These are phyloP conservation scores for Cyphellophora europaea DNA, from an alignment of 2,329 filamentous ascomycete species.

Conservation along the genomic window DNA sequence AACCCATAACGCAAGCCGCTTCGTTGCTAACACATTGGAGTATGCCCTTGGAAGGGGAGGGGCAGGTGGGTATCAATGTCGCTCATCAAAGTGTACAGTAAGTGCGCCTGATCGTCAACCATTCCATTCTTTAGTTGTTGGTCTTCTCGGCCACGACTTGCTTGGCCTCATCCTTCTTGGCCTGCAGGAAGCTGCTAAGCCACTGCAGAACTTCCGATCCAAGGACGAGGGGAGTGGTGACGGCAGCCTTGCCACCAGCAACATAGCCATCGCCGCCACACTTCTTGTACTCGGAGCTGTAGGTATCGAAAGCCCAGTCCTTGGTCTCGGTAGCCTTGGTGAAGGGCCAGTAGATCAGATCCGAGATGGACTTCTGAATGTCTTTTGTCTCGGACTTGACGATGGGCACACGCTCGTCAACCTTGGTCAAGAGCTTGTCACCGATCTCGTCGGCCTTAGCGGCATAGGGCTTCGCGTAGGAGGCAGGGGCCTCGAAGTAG, in stretches of 20 bases:
- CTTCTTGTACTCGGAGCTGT: slow-evolving; percentile 36
- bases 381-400: slow-evolving; percentile 68
- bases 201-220: slow-evolving; percentile 55
- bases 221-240: slow-evolving; percentile 59
- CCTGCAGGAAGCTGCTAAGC: slow-evolving; percentile 49
- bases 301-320: slow-evolving; percentile 33
- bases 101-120: background rate
- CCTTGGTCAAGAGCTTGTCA: slow-evolving; percentile 57
- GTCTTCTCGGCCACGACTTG: slow-evolving; percentile 26
- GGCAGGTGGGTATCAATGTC: slow-evolving; percentile 1
- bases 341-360: slow-evolving; percentile 52
- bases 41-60: no score
- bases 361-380: slow-evolving; percentile 55
- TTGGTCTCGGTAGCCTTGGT: slow-evolving; percentile 52
- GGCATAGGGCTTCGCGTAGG: slow-evolving; percentile 76
- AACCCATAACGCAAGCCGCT: no score
- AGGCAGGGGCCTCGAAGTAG: slow-evolving; percentile 69
- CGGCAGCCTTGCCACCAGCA: slow-evolving; percentile 59
- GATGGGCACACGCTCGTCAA: slow-evolving; percentile 63
- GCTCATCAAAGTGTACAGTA: background rate
- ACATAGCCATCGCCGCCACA: slow-evolving; percentile 49
- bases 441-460: slow-evolving; percentile 70
- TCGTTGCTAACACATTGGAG: no score
- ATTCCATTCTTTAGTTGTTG: slow-evolving; percentile 7
- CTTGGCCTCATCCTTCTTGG: slow-evolving; percentile 55